Base-by-base conservation (phyloP, 208 protist genomes). In the Leishmania martiniquensis region DNA sequence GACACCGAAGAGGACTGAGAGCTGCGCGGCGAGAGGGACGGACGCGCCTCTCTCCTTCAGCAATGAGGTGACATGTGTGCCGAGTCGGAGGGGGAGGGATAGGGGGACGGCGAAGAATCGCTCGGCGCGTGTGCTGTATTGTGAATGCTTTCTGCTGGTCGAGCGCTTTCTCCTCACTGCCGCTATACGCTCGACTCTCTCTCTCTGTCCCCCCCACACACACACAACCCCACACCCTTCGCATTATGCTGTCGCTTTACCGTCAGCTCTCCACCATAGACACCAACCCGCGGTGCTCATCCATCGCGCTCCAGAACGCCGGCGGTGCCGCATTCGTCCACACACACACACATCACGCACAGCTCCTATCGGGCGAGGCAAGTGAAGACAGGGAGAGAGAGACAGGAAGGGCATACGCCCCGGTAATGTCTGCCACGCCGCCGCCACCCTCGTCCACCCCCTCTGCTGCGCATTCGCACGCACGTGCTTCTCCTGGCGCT, bases 371-470 rank as follows among this genome's bases (percentile, higher is more conserved):
- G n/a, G n/a, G n/a, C n/a, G n/a, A 65, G n/a, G 32, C 17, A 65
- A 39, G 32, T 49, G 9, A 1, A 25, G 42, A 51, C 65, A 25
- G 42, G 20, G 12, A 20, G 1, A 47, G 37, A 51, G 39, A 15
- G 39, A 37, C 4, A 25, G 62, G 34, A 29, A 20, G 51, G 42
- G 44, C 22, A 20, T 6, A 29, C 22, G 29, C 52, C 52, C 32
- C 20, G 44, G 32, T 32, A 25, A 77, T 76, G 71, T 73, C 78
- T 3, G 32, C 76, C 13, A 80, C 76, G 1, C 69, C 76, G 10
- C 76, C 76, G 2, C 76, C 72, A 9, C 78, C 71, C 13, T 7
- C 71, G 34, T 75, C 47, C 32, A 75, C 22, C 68, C 4, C 54
- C 52, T 55, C 22, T 20, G 22, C 34, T 7, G 39, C 4, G n/a